Conservation (phyloP, 495 filamentous ascomycete genomes). For the Hypoxylon lienhwacheense region DNA sequence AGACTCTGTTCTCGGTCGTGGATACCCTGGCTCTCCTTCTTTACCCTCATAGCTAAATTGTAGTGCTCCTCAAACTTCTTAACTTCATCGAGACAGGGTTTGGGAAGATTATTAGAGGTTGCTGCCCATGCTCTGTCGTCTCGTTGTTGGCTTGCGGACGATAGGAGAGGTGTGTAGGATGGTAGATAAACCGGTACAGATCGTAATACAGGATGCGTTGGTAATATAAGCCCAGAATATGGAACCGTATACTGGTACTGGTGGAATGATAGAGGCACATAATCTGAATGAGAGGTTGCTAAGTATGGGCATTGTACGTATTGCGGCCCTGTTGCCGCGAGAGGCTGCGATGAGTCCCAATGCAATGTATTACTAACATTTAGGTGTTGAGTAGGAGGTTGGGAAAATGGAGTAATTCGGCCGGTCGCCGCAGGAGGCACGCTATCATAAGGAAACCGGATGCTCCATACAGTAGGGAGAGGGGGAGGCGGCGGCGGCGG, state of each 20-base stretch:
- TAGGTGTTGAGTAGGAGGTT: background rate
- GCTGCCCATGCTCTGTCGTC: background rate
- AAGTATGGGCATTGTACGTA: background rate
- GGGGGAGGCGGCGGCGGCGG: background rate
- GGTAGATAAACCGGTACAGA: background rate
- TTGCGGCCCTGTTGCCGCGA: background rate
- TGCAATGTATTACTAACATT: background rate
- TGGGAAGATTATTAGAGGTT: background rate
- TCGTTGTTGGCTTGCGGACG: background rate
- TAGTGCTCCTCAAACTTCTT: conserved; percentile 25
- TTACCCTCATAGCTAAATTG: background rate
- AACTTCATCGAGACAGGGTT: conserved; percentile 10
- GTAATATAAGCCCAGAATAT: background rate
- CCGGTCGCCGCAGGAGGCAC: background rate
- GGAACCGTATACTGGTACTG: background rate
- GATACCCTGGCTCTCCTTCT: background rate
- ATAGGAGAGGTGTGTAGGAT: background rate
- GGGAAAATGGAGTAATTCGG: background rate
- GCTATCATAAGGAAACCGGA: background rate
- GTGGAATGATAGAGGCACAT: conserved; percentile 1
- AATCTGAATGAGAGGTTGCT: background rate
- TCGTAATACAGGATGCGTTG: background rate
- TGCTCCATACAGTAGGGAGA: background rate
- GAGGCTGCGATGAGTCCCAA: background rate
- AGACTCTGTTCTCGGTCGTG: background rate